Evolutionary conservation across 2,329 filamentous ascomycete species (phyloP).

Genomic region (Pestalotiopsis sp.): DNA sequence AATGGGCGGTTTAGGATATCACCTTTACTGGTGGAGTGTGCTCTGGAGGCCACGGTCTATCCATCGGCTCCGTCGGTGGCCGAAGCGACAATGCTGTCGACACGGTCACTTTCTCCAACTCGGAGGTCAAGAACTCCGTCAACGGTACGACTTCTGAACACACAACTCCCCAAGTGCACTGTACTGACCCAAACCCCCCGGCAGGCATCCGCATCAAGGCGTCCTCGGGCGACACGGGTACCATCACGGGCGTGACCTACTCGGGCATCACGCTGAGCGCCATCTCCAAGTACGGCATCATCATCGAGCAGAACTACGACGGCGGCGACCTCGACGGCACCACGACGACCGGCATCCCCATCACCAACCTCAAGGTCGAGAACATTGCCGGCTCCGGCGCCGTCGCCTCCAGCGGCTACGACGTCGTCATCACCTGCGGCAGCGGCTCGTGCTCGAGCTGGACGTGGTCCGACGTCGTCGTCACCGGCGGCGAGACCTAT

Average conservation of each 20-base stretch:
- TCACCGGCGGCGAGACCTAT: slow-evolving; percentile 52
- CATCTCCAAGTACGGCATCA: slow-evolving; percentile 47
- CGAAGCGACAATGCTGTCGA: slow-evolving; percentile 55
- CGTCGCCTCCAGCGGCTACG: slow-evolving; percentile 39
- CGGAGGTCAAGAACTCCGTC: slow-evolving; percentile 51
- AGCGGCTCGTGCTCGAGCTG: slow-evolving; percentile 52
- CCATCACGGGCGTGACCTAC: slow-evolving; percentile 55
- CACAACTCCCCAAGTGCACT: neutral
- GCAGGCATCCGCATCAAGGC: slow-evolving; percentile 49
- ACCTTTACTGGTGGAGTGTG: slow-evolving; percentile 47
- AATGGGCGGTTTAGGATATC: slow-evolving; percentile 33
- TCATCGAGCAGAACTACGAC: slow-evolving; percentile 47
- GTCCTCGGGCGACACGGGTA: slow-evolving; percentile 46
- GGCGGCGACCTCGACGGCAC: slow-evolving; percentile 48
- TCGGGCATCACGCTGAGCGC: slow-evolving; percentile 50
- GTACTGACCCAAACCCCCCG: neutral
- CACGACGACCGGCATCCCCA: slow-evolving; percentile 53
- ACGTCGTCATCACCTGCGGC: slow-evolving; percentile 58
- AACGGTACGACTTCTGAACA: slow-evolving; percentile 39
- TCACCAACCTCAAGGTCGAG: slow-evolving; percentile 49
- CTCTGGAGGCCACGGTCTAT: slow-evolving; percentile 46
- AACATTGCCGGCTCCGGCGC: slow-evolving; percentile 41
- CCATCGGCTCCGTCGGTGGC: slow-evolving; percentile 47
- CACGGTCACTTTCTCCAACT: slow-evolving; percentile 51
- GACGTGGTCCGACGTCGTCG: slow-evolving; percentile 50